Percentiles rank a stretch among this genome's conserved stretches.
These are phyloP conservation scores for Jimgerdemannia lactiflua DNA, from an alignment of 192 early-diverging fungal species.

Conservation along the genomic window DNA sequence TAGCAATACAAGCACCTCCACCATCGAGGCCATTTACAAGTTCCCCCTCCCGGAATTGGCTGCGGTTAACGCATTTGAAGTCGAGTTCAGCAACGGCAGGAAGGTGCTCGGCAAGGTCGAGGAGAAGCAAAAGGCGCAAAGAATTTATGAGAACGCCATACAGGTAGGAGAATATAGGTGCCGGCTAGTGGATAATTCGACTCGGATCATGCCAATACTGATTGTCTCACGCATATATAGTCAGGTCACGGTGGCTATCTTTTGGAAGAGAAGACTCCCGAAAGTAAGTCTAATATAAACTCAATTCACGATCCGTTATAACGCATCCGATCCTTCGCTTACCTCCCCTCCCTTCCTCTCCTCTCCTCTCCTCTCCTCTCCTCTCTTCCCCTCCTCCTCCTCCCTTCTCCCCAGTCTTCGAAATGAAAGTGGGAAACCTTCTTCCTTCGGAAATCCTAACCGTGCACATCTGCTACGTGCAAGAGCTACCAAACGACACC, in stretches of 20 bases:
- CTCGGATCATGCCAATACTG: not conserved
- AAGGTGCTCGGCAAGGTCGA: not conserved
- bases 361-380: not conserved
- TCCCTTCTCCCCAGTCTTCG: not conserved
- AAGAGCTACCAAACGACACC: slow-evolving; percentile 44
- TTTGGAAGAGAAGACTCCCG: not conserved
- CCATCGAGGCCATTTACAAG: not conserved
- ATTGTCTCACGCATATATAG: not conserved
- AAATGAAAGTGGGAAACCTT: slow-evolving; percentile 42
- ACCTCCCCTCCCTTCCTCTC: not conserved
- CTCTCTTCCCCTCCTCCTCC: not conserved
- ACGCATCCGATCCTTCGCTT: not conserved
- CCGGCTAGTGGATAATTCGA: not conserved
- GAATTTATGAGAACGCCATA: not conserved
- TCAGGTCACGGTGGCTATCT: not conserved
- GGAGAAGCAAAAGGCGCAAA: not conserved
- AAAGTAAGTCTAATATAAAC: not conserved
- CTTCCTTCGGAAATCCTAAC: slow-evolving; percentile 23
- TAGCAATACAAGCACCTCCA: not conserved
- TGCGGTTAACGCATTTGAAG: not conserved
- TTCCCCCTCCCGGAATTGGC: not conserved
- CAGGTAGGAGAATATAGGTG: not conserved
- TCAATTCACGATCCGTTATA: not conserved
- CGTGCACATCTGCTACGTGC: slow-evolving; percentile 44
- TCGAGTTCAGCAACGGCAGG: not conserved